Base-by-base conservation (phyloP, 2,329 filamentous ascomycete genomes). In the Penicillium corylophilum region DNA sequence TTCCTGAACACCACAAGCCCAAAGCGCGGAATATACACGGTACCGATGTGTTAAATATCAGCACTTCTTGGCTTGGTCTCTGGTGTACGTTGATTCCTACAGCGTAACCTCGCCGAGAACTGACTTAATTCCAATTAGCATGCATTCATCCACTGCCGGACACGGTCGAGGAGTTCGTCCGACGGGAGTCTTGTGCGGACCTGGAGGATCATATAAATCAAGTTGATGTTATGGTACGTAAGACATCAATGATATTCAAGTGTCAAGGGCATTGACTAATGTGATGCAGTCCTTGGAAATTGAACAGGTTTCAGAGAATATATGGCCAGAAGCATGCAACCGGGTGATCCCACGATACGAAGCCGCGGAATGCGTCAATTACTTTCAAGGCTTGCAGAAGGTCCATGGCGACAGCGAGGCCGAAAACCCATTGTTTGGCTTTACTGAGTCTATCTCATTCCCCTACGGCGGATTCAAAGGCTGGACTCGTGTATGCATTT, bases 401-500 rank as follows among this genome's bases (percentile, higher is more conserved):
- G 50, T 50, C 8, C 46, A 61, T 20, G 53, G 50, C 6, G 28
- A 28, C 2, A 29, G 36, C 13, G 44, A 49, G n/a, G 55, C 50
- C 9, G 22, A 45, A 1, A 56, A 63, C 26, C 49, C 53, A 3
- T 50, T 73, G 8, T 66, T 69, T 8, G 73, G 73, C 9, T 71
- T 74, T 44, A 59, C 60, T 5, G 71, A 76, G 46, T 50, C 59
- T 0, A 65, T 72, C 9, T 48, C 55, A 5, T 23, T 18, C 9
- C 36, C 54, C 1, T 62, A 70, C 26, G 68, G 64, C 1, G 63
- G 61, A 3, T 63, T 74, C 28, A 56, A 57, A 16, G 71, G 69
- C 18, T 75, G 72, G 70, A 61, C 46, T 5, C 67, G 72, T 10
- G 64, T 76, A 40, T 67, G 69, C 46, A 72, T 75, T 57, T 57